Percentiles rank a stretch among this genome's conserved stretches.
Conservation (phyloP, 495 filamentous ascomycete species). For the Viridothelium virens region DNA sequence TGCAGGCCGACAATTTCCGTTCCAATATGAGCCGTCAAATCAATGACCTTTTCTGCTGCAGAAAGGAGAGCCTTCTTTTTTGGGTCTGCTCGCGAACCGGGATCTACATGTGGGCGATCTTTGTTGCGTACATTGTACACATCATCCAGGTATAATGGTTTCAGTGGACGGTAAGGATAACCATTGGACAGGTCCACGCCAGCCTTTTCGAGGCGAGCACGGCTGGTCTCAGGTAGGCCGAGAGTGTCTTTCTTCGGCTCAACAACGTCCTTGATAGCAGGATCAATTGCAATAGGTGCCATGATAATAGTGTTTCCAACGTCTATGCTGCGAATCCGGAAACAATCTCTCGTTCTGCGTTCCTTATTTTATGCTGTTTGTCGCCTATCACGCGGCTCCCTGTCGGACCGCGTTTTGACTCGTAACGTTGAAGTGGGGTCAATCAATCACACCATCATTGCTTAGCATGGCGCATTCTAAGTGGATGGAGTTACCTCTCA, state of each 20-base stretch:
- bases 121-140: conserved; percentile 54
- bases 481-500: background rate
- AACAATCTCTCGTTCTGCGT: background rate
- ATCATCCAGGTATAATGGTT: conserved; percentile 59
- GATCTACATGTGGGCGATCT: conserved; percentile 51
- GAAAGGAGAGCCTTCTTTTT: conserved; percentile 56
- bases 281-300: conserved; percentile 44
- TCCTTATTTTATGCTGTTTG: background rate
- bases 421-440: conserved; percentile 20
- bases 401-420: background rate
- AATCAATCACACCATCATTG: conserved; percentile 23
- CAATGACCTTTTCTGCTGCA: conserved; percentile 57
- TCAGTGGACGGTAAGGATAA: conserved; percentile 59
- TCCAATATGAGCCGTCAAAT: conserved; percentile 59
- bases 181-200: conserved; percentile 57
- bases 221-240: conserved; percentile 46
- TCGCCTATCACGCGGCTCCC: background rate
- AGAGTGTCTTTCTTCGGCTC: conserved; percentile 56
- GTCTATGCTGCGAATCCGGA: background rate
- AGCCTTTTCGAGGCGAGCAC: conserved; percentile 52
- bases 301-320: conserved; percentile 8
- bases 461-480: conserved; percentile 21
- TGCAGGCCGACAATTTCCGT: conserved; percentile 65
- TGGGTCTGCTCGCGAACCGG: conserved; percentile 58
- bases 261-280: conserved; percentile 52